phyloP scores from a whole-genome alignment of 2,329 filamentous ascomycete genomes.

The Achaetomium macrosporum region DNA sequence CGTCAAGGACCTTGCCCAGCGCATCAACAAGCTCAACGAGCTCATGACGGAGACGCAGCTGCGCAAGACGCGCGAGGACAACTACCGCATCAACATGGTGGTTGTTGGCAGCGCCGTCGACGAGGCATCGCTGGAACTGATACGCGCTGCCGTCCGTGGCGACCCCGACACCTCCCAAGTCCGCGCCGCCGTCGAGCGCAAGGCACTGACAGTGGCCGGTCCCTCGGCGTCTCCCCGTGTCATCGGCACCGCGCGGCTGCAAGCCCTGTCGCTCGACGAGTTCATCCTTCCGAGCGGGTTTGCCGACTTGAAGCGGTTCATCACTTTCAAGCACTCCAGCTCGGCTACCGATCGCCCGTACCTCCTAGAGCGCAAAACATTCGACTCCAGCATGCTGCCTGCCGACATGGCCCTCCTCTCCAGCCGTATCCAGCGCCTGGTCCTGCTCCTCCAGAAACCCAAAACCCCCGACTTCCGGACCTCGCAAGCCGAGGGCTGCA shows the following conservation, averaged over 20 bases:
- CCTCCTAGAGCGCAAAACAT: slow-evolving; percentile 16
- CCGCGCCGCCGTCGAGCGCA: slow-evolving; percentile 14
- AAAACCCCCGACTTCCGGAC: slow-evolving; percentile 12
- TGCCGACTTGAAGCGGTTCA: neutral
- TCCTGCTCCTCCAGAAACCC: slow-evolving; percentile 12
- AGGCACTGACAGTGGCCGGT: slow-evolving; percentile 6
- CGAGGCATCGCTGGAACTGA: slow-evolving; percentile 12
- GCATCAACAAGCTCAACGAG: slow-evolving; percentile 14
- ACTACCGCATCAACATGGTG: slow-evolving; percentile 16
- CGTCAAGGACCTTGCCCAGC: slow-evolving; percentile 11
- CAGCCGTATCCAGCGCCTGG: slow-evolving; percentile 15
- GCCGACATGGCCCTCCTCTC: slow-evolving; percentile 10
- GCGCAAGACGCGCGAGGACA: slow-evolving; percentile 7
- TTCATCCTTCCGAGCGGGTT: slow-evolving; percentile 2
- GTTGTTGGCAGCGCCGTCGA: slow-evolving; percentile 17
- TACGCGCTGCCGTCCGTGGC: slow-evolving; percentile 13
- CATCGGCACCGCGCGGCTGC: neutral
- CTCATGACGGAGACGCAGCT: slow-evolving; percentile 11
- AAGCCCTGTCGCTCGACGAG: neutral
- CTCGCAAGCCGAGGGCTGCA: slow-evolving; percentile 12
- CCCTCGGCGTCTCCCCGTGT: no score
- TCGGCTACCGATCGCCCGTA: neutral
- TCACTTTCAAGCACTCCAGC: neutral
- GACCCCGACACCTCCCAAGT: slow-evolving; percentile 9
- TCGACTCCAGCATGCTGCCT: slow-evolving; percentile 6